Conservation (phyloP, 2,329 filamentous ascomycete species). For the Myriosclerotinia duriaeana region DNA sequence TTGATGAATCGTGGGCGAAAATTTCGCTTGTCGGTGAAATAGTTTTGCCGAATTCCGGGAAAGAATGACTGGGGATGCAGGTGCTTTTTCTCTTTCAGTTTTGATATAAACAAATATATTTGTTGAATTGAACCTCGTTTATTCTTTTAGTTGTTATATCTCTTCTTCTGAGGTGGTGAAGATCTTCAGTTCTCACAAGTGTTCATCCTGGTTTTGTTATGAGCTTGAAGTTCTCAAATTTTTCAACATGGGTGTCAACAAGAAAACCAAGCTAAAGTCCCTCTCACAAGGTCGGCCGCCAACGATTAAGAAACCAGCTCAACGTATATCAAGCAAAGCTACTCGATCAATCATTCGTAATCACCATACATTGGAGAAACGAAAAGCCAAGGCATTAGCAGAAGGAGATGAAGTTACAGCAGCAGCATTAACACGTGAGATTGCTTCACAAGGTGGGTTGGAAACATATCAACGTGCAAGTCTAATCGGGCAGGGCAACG, state of each 20-base stretch:
- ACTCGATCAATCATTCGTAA: conserved; percentile 64
- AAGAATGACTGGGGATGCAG: not conserved
- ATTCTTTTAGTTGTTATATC: not conserved
- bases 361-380: conserved; percentile 65
- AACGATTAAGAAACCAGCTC: conserved; percentile 46
- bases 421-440: conserved; percentile 51
- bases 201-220: not conserved
- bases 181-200: conserved; percentile 2
- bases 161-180: not conserved
- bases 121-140: not conserved
- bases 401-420: conserved; percentile 54
- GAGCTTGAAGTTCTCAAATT: not conserved
- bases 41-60: not conserved
- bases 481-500: conserved; percentile 64
- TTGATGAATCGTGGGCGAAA: conserved; percentile 21
- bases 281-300: conserved; percentile 56
- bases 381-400: conserved; percentile 54
- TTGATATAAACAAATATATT: not conserved
- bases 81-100: not conserved
- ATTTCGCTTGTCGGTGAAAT: conserved; percentile 14
- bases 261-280: conserved; percentile 49
- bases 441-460: conserved; percentile 59
- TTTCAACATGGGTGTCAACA: conserved; percentile 46
- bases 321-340: conserved; percentile 63
- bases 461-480: conserved; percentile 66